Base-by-base conservation (phyloP, 148 eudicot genomes). In the Bassia scoparia region DNA sequence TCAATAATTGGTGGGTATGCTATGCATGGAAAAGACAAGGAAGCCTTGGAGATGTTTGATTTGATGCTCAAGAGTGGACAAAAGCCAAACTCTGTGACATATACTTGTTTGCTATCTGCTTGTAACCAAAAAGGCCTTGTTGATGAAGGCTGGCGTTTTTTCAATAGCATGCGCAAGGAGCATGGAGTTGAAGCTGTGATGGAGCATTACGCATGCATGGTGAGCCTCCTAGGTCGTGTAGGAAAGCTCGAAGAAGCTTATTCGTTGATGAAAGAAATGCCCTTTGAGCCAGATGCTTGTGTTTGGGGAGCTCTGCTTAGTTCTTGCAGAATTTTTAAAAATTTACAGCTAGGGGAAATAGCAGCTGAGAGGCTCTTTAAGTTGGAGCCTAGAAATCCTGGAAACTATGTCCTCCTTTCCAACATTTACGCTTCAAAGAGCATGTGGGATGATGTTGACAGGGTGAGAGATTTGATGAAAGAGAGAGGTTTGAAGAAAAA, bases 121-220 rank as follows among this genome's bases (percentile, higher is more conserved):
- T 89, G 91, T 79, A 86, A 81, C 83, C 91, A 89, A 74, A 84
- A 82, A 73, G 91, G 90, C 37, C 83, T 84, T 37, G 79, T 80
- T 34, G 79, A 82, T 54, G 84, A 81, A 72, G 95, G 90, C 44
- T 71, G 78, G 80, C 72, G 20, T 31, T 86, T 69, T 80, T 86
- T 88, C 68, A 74, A 80, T 44, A 75, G 70, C 73, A 89, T 87
- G 89, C 73, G 75, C n/a, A 72, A 68, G 67, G 87, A 84, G 67
- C 66, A 86, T 43, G 85, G 88, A 4, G 79, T 88, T 75, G 83
- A 84, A 74, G 70, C 87, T 64, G 78, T 78, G 75, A 59, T 77
- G 66, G 91, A 84, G 83, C 96, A 90, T 80, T 90, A 84, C 82
- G 89, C 96, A 67, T 87, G 90, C 69, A 83, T 90, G 81, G 96